Evolutionary conservation across 495 filamentous ascomycete species (phyloP), one percentile per base, ranked within the genome.

Genomic region (Lasiosphaeria ovina): DNA sequence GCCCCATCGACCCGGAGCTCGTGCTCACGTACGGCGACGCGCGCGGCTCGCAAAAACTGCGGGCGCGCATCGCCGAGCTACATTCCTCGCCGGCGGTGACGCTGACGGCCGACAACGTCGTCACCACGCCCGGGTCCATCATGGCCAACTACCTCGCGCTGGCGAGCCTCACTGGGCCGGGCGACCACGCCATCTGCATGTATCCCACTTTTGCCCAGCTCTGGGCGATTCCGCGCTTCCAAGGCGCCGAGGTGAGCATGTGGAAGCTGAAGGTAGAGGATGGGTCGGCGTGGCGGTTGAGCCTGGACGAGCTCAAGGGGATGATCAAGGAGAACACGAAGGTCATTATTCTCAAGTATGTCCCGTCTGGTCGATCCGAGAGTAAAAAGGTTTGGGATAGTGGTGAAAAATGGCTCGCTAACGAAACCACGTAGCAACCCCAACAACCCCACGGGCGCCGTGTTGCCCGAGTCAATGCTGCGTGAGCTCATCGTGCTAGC

Each of bases 131-230:
- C 16, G 91, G 91, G 3, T 90, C 89, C 24, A 93, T 93, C 51
- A 80, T 85, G 38, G 91, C 90, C 16, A 94, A 94, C 64, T 88
- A 89, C 64, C 76, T 92, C 3, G 71, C 86, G 9, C 76, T 92
- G 14, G 91, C 91, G 72, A 78, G 81, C 5, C 73, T 93, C 40
- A 69, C 91, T 1, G 84, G 84, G 2, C 86, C 87, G 0, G 90
- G 88, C 3, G 89, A 93, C 59, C 91, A 96, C 77, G 87, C 93
- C 35, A 84, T 96, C 55, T 92, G 89, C 67, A 86, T 92, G 61
- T 87, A 90, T 62, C 91, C 91, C 10, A 93, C 90, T n/a, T 95
- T 93, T 71, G 86, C 92, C 65, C 90, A 93, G 67, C 80, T 94
- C 0, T 93, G 89, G 64, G 77, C 81, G 9, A 79, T 93, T 0